A percentile compares a stretch with the other conserved stretches of the same genome.
Evolutionary conservation across 2,329 filamentous ascomycete species (phyloP).

Genomic region (Cercospora brassicicola): DNA sequence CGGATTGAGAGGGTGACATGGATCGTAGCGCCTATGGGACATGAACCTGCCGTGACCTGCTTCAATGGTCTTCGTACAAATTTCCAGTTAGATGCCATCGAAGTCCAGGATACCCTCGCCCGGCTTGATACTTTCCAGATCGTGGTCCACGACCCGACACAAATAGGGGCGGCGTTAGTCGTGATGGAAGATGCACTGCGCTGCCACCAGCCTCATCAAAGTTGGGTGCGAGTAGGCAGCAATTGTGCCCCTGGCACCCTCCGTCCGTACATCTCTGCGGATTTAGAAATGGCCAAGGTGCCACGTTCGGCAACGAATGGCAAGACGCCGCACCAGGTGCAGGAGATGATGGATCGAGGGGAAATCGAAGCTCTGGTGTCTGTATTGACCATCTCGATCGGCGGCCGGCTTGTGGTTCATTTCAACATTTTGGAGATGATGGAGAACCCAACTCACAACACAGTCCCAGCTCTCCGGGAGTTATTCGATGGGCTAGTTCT

Average conservation of each 20-base stretch:
- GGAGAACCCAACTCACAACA: not conserved
- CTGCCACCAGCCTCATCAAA: not conserved
- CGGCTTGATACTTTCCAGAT: not conserved
- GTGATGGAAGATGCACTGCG: not conserved
- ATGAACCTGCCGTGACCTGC: not conserved
- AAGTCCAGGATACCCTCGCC: not conserved
- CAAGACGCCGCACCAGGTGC: not conserved
- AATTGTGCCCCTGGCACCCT: not conserved
- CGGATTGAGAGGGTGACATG: not conserved
- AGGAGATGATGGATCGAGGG: not conserved
- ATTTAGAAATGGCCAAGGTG: not conserved
- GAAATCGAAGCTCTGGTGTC: not conserved
- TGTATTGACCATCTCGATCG: not conserved
- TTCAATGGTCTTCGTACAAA: not conserved
- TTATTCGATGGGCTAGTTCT: not conserved
- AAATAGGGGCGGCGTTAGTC: not conserved
- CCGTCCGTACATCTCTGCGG: not conserved
- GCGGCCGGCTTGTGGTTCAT: not conserved
- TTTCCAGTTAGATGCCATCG: not conserved
- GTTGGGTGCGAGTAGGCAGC: not conserved
- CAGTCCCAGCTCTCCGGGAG: not conserved
- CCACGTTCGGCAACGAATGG: not conserved
- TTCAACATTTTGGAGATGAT: slow-evolving; percentile 1
- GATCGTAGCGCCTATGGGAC: not conserved
- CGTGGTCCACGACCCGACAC: not conserved